Base-by-base conservation (phyloP, 2,329 filamentous ascomycete species). In the Colletotrichum lini region DNA sequence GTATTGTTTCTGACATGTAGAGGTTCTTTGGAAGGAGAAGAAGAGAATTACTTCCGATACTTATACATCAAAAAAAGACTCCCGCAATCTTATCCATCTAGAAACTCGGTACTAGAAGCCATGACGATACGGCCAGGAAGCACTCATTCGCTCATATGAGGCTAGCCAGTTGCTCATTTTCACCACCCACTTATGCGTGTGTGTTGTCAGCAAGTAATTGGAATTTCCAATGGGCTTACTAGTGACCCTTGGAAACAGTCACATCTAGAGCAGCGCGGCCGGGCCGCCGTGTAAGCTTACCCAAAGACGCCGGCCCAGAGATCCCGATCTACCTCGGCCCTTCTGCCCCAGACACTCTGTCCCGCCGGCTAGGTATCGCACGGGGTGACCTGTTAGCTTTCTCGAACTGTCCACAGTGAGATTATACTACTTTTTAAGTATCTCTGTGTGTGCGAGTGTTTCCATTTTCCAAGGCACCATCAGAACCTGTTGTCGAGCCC, bases 161-260 rank as follows among this genome's bases (percentile, higher is more conserved):
- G n/a, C 26, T 45, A 30, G 16, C 59, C 42, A 23, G n/a, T 35
- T 45, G 12, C 52, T 13, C 9, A 65, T 42, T 21, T 35, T 30
- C 42, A 10, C 38, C n/a, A 8, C 38, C 50, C 50, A 10, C 42
- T 47, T 38, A 45, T 58, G 50, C 62, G 26, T 9, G 26, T 12
- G 42, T 58, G 50, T 26, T 49, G 44, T 65, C 52, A 65, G 52
- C 42, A 30, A 42, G 47, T 23, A 54, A 59, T 44, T 49, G 53
- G 15, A 50, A 66, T 40, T 42, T 15, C 9, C 9, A 30, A 59
- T 13, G 21, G 35, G 12, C 2, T 35, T 21, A 54, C 40, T 45
- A 54, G 35, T 18, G 50, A 2, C 21, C 23, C 18, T 6, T 26
- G 0, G 6, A 44, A 3, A 54, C n/a, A 23, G 38, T 21, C 10